phyloP scores from a whole-genome alignment of 1,284 basidiomycete species.

The Neonothopanus nambi region DNA sequence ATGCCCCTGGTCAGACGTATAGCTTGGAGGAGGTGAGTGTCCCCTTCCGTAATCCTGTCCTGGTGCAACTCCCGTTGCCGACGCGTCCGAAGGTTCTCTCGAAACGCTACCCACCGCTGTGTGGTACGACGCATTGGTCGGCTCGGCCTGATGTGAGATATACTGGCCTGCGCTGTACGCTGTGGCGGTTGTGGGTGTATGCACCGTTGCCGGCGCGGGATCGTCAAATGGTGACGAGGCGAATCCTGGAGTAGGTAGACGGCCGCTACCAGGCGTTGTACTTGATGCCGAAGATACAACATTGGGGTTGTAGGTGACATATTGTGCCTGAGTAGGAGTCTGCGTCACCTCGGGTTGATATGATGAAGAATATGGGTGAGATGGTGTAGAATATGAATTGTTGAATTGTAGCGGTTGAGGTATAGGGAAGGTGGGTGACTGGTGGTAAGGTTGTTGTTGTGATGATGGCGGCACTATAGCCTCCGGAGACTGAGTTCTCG shows the following conservation, averaged over 20 bases:
- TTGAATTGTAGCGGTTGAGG: constrained; percentile 1
- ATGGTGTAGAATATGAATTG: constrained; percentile 3
- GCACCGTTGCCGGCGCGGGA: not conserved
- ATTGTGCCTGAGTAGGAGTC: constrained; percentile 26
- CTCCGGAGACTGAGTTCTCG: constrained; percentile 9
- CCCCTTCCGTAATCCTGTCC: too few species aligned
- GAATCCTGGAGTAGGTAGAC: constrained; percentile 1
- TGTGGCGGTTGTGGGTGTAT: constrained; percentile 5
- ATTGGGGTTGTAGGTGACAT: constrained; percentile 8
- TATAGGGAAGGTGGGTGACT: not conserved
- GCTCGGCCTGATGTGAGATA: constrained; percentile 13
- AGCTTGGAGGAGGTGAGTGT: too few species aligned
- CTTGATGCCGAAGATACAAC: not conserved
- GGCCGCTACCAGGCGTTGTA: not conserved
- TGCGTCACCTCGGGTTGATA: constrained; percentile 9
- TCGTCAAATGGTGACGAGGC: not conserved
- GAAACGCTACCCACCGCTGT: constrained; percentile 10
- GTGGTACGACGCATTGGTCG: constrained; percentile 17
- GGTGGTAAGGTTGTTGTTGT: not conserved
- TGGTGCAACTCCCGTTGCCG: too few species aligned
- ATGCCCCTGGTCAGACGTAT: too few species aligned
- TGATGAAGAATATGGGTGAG: constrained; percentile 11
- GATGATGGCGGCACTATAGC: constrained; percentile 1
- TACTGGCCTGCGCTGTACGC: not conserved
- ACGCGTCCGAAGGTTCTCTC: too few species aligned